Conservation (phyloP, 495 filamentous ascomycete species). For the Aspergillus biplanus region DNA sequence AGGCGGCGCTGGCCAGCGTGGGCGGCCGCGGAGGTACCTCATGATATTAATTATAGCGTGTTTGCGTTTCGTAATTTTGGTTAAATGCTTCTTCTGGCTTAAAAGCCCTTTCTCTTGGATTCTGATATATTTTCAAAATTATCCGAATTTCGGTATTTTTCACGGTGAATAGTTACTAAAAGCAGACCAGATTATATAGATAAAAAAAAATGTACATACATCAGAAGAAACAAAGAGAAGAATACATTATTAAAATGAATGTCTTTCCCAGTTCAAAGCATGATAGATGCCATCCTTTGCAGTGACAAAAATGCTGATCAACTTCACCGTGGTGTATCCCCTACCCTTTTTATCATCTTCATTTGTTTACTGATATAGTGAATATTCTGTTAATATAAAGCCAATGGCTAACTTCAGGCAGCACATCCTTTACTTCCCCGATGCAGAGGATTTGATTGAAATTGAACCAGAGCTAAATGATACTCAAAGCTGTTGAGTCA, state of each 20-base stretch:
- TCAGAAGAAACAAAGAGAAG: too few relatives aligned
- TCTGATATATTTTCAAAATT: neutral
- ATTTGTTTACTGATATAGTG: neutral
- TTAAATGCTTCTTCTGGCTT: neutral
- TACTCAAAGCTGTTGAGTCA: neutral
- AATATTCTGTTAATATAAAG: neutral
- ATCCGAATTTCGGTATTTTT: neutral
- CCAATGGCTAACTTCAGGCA: too few relatives aligned
- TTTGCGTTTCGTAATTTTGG: neutral
- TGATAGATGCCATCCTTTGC: too few relatives aligned
- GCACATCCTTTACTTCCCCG: too few relatives aligned
- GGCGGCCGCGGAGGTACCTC: constrained; percentile 52
- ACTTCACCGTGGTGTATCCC: neutral
- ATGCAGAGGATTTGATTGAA: too few relatives aligned
- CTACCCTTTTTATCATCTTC: neutral
- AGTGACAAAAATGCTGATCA: too few relatives aligned
- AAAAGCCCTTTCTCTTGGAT: neutral
- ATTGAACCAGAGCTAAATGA: too few relatives aligned
- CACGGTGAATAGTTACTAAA: neutral
- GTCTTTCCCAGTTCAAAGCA: too few relatives aligned
- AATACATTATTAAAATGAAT: too few relatives aligned
- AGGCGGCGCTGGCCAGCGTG: constrained; percentile 49
- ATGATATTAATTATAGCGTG: constrained; percentile 15
- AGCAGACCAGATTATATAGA: too few relatives aligned
- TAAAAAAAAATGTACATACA: too few relatives aligned